Percentiles rank a stretch among this genome's conserved stretches.
Conservation (phyloP, 768 basidiomycete species). For the Calocybe gangraenosa region DNA sequence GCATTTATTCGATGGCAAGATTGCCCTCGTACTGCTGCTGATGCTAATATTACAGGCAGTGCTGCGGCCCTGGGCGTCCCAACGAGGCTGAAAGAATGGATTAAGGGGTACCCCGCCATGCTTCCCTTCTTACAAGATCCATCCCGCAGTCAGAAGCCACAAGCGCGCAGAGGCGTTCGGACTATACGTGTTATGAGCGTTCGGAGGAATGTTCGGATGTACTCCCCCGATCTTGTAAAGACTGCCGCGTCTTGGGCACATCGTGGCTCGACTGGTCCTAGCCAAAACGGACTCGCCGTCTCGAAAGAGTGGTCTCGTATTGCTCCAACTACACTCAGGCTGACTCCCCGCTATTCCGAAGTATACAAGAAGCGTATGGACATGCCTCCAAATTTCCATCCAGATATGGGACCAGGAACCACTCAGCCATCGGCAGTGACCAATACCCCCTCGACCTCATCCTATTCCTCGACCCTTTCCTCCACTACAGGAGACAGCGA, state of each 20-base stretch:
- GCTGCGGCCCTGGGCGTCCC: constrained; percentile 69
- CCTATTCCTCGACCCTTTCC: constrained; percentile 33
- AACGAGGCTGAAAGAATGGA: constrained; percentile 85
- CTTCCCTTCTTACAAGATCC: constrained; percentile 54
- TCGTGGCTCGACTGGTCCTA: constrained; percentile 19
- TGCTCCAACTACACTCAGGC: constrained; percentile 53
- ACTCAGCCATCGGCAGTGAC: constrained; percentile 20
- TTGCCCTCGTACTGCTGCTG: constrained; percentile 33
- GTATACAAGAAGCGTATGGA: constrained; percentile 75
- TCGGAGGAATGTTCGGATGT: constrained; percentile 80
- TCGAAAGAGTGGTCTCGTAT: constrained; percentile 81
- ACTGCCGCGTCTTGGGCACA: constrained; percentile 48
- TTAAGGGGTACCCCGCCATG: constrained; percentile 83
- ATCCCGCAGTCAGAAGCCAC: constrained; percentile 36
- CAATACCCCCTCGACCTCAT: constrained; percentile 36
- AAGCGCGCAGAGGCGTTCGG: constrained; percentile 71
- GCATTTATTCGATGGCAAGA: constrained; percentile 85
- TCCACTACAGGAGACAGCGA: constrained; percentile 29
- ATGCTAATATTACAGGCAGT: constrained; percentile 37
- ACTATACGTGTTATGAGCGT: constrained; percentile 77
- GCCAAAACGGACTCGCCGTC: constrained; percentile 42
- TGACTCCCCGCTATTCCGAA: constrained; percentile 70
- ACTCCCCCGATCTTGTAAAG: constrained; percentile 81
- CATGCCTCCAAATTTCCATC: constrained; percentile 57
- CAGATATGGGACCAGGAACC: constrained; percentile 35